Evolutionary conservation across 2,329 filamentous ascomycete species (phyloP), one percentile per base, ranked within the genome.

Genomic region (Colletotrichum phormii): DNA sequence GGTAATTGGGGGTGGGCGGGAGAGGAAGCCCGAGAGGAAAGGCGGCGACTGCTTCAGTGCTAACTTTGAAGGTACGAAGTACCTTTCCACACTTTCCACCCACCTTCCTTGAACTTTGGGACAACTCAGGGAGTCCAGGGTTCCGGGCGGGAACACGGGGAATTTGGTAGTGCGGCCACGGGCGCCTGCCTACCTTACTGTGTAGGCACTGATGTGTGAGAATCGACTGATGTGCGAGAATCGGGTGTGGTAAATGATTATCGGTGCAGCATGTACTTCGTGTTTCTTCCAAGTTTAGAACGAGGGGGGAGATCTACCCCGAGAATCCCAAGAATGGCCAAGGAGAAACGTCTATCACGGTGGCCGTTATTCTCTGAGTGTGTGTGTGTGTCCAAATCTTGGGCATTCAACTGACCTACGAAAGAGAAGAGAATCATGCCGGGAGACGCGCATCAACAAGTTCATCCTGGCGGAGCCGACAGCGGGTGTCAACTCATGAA

Each of bases 141-240:
- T 53, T 71, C 64, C n/a, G 42, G 42, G 64, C 58, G 33, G 57
- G 31, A 61, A 71, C 57, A 71, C 63, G 57, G 63, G 68, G 57
- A 61, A 55, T 62, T 61, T 22, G 46, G 55, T 55, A 31, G 33
- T 60, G 55, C 49, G 46, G 67, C n/a, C 57, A 31, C 22, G 37
- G 37, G 37, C 37, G 37, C 37, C 37, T 42, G 37, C 37, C 37
- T 42, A 42, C 37, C 12, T 42, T 7, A 29, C 26, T 29, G 26
- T 29, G 26, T 29, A n/a, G n/a, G n/a, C n/a, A 29, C 26, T 24
- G 12, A 7, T 29, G n/a, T 22, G 24, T 3, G 31, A 7, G n/a
- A 22, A n/a, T 15, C 15, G 18, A 29, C 26, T 24, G 12, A 7
- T 29, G n/a, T 22, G 24, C 24, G 31, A 7, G n/a, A 22, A n/a